Percentiles rank a stretch among this genome's conserved stretches.
phyloP scores from a whole-genome alignment of 805 yeast species.

The Lachancea meyersii region DNA sequence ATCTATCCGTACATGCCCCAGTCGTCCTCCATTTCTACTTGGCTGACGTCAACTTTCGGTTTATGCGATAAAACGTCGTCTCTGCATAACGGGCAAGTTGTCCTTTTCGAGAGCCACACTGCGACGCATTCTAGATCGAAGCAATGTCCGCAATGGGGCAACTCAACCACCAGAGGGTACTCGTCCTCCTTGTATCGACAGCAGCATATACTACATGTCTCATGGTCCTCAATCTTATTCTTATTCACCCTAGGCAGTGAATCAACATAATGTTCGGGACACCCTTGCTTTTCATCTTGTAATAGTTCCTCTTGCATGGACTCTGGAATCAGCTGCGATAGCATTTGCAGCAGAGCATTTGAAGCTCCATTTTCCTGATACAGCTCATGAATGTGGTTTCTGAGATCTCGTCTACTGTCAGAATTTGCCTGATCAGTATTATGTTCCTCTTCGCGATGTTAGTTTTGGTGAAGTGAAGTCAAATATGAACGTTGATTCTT shows the following conservation, averaged over 20 bases:
- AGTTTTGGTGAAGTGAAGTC: neutral
- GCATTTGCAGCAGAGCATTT: constrained; percentile 8
- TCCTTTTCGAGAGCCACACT: constrained; percentile 74
- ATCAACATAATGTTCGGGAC: constrained; percentile 66
- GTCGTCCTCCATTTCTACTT: constrained; percentile 59
- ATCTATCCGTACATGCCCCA: constrained; percentile 73
- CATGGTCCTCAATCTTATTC: constrained; percentile 38
- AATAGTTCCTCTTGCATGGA: constrained; percentile 26
- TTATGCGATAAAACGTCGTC: constrained; percentile 55
- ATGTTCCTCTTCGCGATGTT: constrained; percentile 26
- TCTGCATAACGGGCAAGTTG: constrained; percentile 84
- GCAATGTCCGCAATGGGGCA: constrained; percentile 71
- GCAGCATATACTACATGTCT: constrained; percentile 83
- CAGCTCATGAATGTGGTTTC: constrained; percentile 21
- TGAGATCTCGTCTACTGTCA: constrained; percentile 18
- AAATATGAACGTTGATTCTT: constrained; percentile 10
- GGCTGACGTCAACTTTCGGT: constrained; percentile 37
- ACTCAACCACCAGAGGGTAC: constrained; percentile 70
- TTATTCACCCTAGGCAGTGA: constrained; percentile 64
- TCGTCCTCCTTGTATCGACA: constrained; percentile 62
- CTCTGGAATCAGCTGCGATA: constrained; percentile 21
- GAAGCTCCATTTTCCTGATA: constrained; percentile 15
- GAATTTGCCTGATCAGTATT: constrained; percentile 3
- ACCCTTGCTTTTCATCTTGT: constrained; percentile 36
- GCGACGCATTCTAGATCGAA: constrained; percentile 88